These are phyloP conservation scores for Schizosaccharomyces osmophilus DNA, from an alignment of 805 yeast genomes.

Conservation along the genomic window DNA sequence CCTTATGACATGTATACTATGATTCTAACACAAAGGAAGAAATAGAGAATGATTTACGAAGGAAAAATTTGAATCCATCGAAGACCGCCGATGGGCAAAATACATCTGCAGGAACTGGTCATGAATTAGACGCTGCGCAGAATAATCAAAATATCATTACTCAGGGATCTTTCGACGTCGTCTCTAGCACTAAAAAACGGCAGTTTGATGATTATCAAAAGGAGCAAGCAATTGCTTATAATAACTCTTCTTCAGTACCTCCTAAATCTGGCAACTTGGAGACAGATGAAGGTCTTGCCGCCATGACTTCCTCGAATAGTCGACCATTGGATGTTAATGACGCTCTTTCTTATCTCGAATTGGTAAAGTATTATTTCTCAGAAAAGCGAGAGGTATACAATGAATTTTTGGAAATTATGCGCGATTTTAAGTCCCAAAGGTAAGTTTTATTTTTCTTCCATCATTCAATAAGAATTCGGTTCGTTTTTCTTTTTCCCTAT, in stretches of 20 bases:
- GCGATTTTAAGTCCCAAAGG: slow-evolving; percentile 64
- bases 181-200: too few relatives aligned
- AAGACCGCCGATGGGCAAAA: too few relatives aligned
- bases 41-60: too few relatives aligned
- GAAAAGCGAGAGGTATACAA: slow-evolving; percentile 89
- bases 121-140: background rate
- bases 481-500: too few relatives aligned
- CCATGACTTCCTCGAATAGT: background rate
- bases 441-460: slow-evolving; percentile 12
- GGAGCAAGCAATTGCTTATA: background rate
- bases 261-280: background rate
- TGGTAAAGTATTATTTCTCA: slow-evolving; percentile 78
- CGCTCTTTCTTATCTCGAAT: slow-evolving; percentile 84
- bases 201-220: background rate
- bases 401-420: slow-evolving; percentile 90
- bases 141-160: background rate
- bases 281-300: background rate
- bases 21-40: too few relatives aligned
- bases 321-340: slow-evolving; percentile 81
- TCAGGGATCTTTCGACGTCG: too few relatives aligned
- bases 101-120: too few relatives aligned
- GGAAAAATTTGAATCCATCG: too few relatives aligned
- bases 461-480: too few relatives aligned
- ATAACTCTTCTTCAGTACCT: background rate
- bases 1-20: too few relatives aligned